Evolutionary conservation across 2,329 filamentous ascomycete genomes (phyloP).

Genomic region (Claviceps sp.): DNA sequence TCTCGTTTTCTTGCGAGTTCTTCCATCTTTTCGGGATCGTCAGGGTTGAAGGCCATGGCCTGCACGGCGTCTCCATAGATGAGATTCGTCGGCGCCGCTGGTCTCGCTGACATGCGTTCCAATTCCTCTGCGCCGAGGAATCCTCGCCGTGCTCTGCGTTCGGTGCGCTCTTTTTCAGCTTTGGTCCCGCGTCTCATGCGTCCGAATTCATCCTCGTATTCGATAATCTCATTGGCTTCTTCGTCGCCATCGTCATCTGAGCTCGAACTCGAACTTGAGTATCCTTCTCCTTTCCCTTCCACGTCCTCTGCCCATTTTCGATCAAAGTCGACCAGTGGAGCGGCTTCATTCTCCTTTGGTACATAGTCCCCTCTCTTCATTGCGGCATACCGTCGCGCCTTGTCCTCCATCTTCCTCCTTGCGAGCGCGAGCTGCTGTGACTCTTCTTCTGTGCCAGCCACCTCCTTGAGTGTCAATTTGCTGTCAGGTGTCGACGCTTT

Average conservation of each 20-base stretch:
- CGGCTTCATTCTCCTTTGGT: conserved; percentile 48
- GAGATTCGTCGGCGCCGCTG: conserved; percentile 51
- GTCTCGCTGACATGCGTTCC: conserved; percentile 56
- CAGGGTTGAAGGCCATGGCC: conserved; percentile 66
- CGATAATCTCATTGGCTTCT: conserved; percentile 51
- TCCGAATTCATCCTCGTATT: conserved; percentile 87
- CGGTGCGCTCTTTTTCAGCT: conserved; percentile 51
- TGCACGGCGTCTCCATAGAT: conserved; percentile 85
- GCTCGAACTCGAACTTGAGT: conserved; percentile 29
- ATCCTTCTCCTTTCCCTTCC: conserved; percentile 43
- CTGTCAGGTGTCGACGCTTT: conserved; percentile 34
- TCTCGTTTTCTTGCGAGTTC: conserved; percentile 67
- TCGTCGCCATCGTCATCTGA: conserved; percentile 23
- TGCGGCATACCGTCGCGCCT: conserved; percentile 74
- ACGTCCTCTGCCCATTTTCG: conserved; percentile 78
- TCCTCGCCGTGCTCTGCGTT: conserved; percentile 38
- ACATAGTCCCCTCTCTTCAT: conserved; percentile 84
- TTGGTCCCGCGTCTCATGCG: conserved; percentile 62
- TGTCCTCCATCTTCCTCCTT: conserved; percentile 75
- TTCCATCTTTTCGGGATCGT: conserved; percentile 61
- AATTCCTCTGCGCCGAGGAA: conserved; percentile 45
- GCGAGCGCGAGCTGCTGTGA: conserved; percentile 57
- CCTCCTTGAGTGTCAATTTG: conserved; percentile 37
- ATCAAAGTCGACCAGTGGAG: conserved; percentile 82
- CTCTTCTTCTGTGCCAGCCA: conserved; percentile 44